These are phyloP conservation scores for Zymoseptoria passerinii DNA, from an alignment of 2,329 filamentous ascomycete species.

Conservation along the genomic window DNA sequence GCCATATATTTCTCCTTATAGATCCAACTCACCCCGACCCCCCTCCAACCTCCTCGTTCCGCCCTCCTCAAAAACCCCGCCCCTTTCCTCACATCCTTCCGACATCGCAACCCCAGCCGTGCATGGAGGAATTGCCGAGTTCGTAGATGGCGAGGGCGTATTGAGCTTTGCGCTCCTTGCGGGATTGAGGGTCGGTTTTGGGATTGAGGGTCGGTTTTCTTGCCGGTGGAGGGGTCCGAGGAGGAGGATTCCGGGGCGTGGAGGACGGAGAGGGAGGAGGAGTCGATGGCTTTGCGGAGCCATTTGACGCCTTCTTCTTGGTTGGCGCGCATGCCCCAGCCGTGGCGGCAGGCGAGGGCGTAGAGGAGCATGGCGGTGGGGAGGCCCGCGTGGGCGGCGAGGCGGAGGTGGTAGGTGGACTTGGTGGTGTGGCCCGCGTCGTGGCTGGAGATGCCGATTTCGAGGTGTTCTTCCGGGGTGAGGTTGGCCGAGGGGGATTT, in stretches of 20 bases:
- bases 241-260: not conserved
- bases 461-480: constrained; percentile 78
- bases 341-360: constrained; percentile 86
- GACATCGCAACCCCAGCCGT: constrained; percentile 93
- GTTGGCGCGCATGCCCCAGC: constrained; percentile 95
- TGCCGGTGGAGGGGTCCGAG: constrained; percentile 50
- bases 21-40: constrained; percentile 99
- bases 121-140: constrained; percentile 92
- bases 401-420: constrained; percentile 89
- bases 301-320: constrained; percentile 83
- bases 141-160: constrained; percentile 96
- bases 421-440: constrained; percentile 81
- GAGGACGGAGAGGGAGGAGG: constrained; percentile 37
- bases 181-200: constrained; percentile 30
- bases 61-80: constrained; percentile 85
- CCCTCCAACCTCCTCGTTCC: constrained; percentile 87
- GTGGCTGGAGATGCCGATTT: constrained; percentile 83
- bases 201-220: no score
- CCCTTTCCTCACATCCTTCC: constrained; percentile 92
- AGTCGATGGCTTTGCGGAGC: constrained; percentile 84
- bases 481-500: constrained; percentile 56
- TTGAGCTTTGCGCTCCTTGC: constrained; percentile 79
- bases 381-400: constrained; percentile 76
- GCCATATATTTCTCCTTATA: constrained; percentile 85
- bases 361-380: constrained; percentile 95